These are phyloP conservation scores for Lumnitzera racemosa DNA, from an alignment of 345 rosid species.

Conservation along the genomic window DNA sequence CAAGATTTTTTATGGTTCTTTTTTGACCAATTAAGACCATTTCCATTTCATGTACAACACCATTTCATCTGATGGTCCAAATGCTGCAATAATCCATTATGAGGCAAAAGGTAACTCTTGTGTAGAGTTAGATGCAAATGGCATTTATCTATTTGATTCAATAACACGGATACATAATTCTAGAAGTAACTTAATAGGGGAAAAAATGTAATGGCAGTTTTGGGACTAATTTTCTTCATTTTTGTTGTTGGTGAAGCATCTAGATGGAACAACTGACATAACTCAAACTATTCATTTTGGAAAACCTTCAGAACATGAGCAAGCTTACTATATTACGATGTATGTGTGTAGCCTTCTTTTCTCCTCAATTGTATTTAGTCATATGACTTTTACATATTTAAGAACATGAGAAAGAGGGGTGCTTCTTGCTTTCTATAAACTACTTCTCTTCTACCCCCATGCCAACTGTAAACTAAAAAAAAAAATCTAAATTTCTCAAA, in stretches of 20 bases:
- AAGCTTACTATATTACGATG: constrained; percentile 74
- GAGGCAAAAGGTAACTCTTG: constrained; percentile 61
- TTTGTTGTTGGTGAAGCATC: constrained; percentile 47
- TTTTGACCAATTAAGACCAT: too few species aligned
- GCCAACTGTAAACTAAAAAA: too few species aligned
- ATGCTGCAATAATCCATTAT: constrained; percentile 92
- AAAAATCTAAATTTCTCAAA: too few species aligned
- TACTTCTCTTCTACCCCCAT: too few species aligned
- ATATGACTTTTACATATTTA: too few species aligned
- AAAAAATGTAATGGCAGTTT: too few species aligned
- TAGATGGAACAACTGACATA: constrained; percentile 95
- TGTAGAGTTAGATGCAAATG: constrained; percentile 76
- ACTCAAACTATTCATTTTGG: constrained; percentile 97
- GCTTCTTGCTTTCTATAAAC: too few species aligned
- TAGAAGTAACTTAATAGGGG: neutral
- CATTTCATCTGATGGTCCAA: constrained; percentile 89
- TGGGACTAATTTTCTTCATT: constrained; percentile 7
- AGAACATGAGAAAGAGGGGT: too few species aligned
- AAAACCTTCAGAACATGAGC: constrained; percentile 81
- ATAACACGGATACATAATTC: constrained; percentile 76
- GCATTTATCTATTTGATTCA: constrained; percentile 85
- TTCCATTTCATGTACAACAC: constrained; percentile 48
- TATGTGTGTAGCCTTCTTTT: constrained; percentile 18
- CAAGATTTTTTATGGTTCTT: too few species aligned
- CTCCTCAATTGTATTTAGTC: neutral